These are phyloP conservation scores for Glarea lozoyensis DNA, from an alignment of 495 filamentous ascomycete species.

Conservation along the genomic window DNA sequence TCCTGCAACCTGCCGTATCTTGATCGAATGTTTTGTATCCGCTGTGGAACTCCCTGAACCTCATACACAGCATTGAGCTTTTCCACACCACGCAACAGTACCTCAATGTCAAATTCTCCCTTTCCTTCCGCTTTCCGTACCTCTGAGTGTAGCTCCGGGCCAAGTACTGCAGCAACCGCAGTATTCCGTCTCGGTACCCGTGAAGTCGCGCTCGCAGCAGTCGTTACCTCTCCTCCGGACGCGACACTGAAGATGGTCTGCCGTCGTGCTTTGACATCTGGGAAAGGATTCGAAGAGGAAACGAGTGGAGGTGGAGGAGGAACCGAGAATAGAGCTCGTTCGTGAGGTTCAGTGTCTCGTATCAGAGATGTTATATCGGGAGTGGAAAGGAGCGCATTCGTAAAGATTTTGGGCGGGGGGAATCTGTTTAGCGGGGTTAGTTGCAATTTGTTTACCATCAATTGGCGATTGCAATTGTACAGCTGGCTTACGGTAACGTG, in stretches of 20 bases:
- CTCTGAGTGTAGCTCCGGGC: slow-evolving; percentile 76
- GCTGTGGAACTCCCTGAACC: slow-evolving; percentile 71
- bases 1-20: slow-evolving; percentile 63
- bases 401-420: slow-evolving; percentile 87
- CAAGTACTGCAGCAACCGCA: slow-evolving; percentile 82
- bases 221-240: slow-evolving; percentile 43
- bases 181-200: slow-evolving; percentile 62
- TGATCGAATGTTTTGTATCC: slow-evolving; percentile 60
- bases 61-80: slow-evolving; percentile 85
- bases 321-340: slow-evolving; percentile 89
- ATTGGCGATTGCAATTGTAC: slow-evolving; percentile 25
- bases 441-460: too few relatives aligned
- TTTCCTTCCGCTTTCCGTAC: slow-evolving; percentile 50
- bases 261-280: slow-evolving; percentile 27
- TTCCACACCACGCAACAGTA: slow-evolving; percentile 80
- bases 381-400: slow-evolving; percentile 77
- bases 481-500: slow-evolving; percentile 61
- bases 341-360: slow-evolving; percentile 90
- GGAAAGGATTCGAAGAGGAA: slow-evolving; percentile 23
- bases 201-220: slow-evolving; percentile 22
- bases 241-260: slow-evolving; percentile 49
- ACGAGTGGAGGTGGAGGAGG: slow-evolving; percentile 44
- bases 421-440: slow-evolving; percentile 48
- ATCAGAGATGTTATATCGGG: slow-evolving; percentile 93
- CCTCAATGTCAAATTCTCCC: slow-evolving; percentile 77